Percentiles rank a stretch among this genome's conserved stretches.
phyloP scores from a whole-genome alignment of 495 filamentous ascomycete species.

The Podospora didyma region DNA sequence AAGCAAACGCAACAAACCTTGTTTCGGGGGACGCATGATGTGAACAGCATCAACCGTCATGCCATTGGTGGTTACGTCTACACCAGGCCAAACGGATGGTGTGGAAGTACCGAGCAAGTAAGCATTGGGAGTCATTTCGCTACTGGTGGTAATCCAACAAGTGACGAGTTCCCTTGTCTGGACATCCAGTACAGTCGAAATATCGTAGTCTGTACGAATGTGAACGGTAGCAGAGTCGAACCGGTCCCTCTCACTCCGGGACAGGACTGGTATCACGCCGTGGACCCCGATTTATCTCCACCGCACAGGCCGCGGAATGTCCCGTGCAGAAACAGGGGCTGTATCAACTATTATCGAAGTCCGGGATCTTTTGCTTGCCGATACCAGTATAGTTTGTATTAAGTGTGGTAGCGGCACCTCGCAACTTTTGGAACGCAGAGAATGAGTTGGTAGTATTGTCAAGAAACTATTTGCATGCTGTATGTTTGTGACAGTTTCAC shows the following conservation, averaged over 20 bases:
- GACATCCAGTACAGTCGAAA: conserved; percentile 9
- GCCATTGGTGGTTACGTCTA: neutral
- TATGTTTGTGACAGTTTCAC: too few species aligned
- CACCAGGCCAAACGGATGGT: neutral
- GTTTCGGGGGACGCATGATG: neutral
- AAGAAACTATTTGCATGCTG: too few species aligned
- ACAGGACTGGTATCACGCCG: conserved; percentile 17
- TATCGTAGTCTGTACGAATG: conserved; percentile 10
- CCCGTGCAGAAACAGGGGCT: conserved; percentile 10
- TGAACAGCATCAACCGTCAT: neutral
- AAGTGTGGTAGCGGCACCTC: too few species aligned
- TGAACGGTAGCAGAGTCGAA: neutral
- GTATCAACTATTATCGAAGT: conserved; percentile 12
- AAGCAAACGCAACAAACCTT: conserved; percentile 2
- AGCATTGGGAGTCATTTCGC: conserved; percentile 1
- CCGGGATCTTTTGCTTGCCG: neutral
- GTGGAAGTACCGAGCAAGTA: conserved; percentile 2
- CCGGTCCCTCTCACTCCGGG: conserved; percentile 11
- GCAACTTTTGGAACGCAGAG: too few species aligned
- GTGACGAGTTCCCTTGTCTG: conserved; percentile 1
- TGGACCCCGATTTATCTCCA: conserved; percentile 17
- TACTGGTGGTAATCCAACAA: neutral
- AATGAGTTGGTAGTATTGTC: too few species aligned
- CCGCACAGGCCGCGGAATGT: neutral
- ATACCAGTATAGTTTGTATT: too few species aligned